These are phyloP conservation scores for Apiospora sp. DNA, from an alignment of 2,329 filamentous ascomycete genomes.

Conservation along the genomic window DNA sequence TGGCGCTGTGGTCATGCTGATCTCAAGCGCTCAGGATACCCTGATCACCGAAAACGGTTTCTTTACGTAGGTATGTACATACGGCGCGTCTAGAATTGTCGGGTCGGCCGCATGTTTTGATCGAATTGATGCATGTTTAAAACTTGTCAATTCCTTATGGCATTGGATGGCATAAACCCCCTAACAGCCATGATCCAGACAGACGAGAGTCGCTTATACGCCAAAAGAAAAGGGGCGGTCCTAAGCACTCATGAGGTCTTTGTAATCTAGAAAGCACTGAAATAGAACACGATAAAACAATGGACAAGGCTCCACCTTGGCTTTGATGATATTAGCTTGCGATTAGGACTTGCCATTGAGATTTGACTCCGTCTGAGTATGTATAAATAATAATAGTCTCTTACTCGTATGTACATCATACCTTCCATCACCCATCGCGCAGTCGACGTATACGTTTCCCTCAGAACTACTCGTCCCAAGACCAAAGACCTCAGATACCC, in stretches of 20 bases:
- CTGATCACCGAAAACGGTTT: not conserved
- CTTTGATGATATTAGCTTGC: too few relatives aligned
- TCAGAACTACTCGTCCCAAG: not conserved
- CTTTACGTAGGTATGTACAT: not conserved
- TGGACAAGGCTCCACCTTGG: too few relatives aligned
- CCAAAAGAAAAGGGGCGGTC: not conserved
- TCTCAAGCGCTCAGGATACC: not conserved
- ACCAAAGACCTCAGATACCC: too few relatives aligned
- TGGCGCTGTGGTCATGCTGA: conserved; percentile 7
- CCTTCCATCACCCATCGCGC: too few relatives aligned
- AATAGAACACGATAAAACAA: too few relatives aligned
- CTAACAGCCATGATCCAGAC: not conserved
- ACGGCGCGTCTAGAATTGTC: not conserved
- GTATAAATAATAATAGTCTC: too few relatives aligned
- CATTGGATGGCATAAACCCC: not conserved
- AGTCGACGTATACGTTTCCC: too few relatives aligned
- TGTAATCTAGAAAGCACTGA: not conserved
- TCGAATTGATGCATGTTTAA: not conserved
- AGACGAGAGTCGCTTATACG: not conserved
- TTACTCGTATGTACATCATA: too few relatives aligned
- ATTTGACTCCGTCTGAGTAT: too few relatives aligned
- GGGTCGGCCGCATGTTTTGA: not conserved
- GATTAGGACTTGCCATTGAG: too few relatives aligned
- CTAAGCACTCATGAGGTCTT: not conserved
- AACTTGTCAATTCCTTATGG: not conserved